Conservation (phyloP, 2,329 filamentous ascomycete species). For the Lasiodiplodia sp. region DNA sequence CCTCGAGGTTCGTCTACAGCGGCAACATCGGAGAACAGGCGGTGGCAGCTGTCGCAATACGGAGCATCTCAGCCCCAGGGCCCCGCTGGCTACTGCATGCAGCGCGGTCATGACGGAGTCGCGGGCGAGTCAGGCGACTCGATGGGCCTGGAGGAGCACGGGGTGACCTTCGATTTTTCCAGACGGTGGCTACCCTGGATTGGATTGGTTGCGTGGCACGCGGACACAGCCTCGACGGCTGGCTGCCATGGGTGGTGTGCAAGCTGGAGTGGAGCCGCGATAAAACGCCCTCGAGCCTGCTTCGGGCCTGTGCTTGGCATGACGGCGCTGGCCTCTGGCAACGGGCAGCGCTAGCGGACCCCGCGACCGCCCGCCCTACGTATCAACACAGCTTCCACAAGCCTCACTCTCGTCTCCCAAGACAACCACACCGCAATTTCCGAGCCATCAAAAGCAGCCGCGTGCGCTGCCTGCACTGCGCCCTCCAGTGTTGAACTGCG, state of each 20-base stretch:
- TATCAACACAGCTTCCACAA: slow-evolving; percentile 9
- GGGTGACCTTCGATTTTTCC: background rate
- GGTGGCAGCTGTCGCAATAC: slow-evolving; percentile 13
- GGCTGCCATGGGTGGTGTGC: slow-evolving; percentile 5
- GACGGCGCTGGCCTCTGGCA: slow-evolving; percentile 10
- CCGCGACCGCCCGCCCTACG: slow-evolving; percentile 13
- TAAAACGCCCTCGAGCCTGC: slow-evolving; percentile 6
- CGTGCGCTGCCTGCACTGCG: slow-evolving; percentile 2
- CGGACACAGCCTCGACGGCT: slow-evolving; percentile 15
- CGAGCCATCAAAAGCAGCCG: slow-evolving; percentile 10
- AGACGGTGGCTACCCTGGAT: background rate
- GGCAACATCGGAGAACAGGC: background rate
- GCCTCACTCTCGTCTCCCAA: slow-evolving; percentile 1
- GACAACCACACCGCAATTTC: slow-evolving; percentile 16
- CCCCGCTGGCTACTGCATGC: slow-evolving; percentile 2
- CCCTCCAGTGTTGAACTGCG: background rate
- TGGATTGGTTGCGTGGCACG: slow-evolving; percentile 17
- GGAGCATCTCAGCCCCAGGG: background rate
- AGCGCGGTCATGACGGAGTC: slow-evolving; percentile 2
- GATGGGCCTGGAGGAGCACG: background rate
- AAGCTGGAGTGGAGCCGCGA: slow-evolving; percentile 11
- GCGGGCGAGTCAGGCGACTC: background rate
- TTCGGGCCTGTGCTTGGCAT: slow-evolving; percentile 21
- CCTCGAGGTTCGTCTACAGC: background rate
- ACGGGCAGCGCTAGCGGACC: slow-evolving; percentile 16